These are phyloP conservation scores for Aureobasidium uvarum DNA, from an alignment of 2,329 filamentous ascomycete species.

Conservation along the genomic window DNA sequence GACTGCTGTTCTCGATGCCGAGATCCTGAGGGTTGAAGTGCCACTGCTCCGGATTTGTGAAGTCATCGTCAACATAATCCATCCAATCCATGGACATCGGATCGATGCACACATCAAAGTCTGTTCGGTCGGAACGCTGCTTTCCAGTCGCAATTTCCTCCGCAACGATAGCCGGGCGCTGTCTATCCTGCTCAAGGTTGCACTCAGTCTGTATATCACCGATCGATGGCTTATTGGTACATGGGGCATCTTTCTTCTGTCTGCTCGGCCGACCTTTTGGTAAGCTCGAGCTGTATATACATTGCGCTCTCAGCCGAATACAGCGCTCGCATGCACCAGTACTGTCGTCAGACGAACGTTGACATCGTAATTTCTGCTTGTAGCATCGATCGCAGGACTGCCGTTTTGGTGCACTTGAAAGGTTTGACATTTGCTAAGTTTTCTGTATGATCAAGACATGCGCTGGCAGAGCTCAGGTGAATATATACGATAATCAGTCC, in stretches of 20 bases:
- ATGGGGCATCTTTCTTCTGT: background rate
- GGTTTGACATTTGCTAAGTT: background rate
- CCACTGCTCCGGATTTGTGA: background rate
- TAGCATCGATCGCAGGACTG: slow-evolving; percentile 6
- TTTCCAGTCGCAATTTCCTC: background rate
- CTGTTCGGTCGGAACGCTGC: background rate
- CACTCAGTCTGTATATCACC: too few relatives aligned
- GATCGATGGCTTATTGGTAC: too few relatives aligned
- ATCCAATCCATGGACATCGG: background rate
- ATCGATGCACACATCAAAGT: background rate
- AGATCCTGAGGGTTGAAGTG: background rate
- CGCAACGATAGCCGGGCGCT: background rate
- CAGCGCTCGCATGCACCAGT: slow-evolving; percentile 2
- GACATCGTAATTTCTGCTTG: slow-evolving; percentile 1
- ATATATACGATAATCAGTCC: too few relatives aligned
- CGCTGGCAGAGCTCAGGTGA: too few relatives aligned
- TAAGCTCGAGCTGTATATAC: background rate
- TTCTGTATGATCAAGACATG: too few relatives aligned
- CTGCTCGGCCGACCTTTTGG: background rate
- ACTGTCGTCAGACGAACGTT: background rate
- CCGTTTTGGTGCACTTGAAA: background rate
- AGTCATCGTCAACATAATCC: background rate
- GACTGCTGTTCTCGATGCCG: background rate
- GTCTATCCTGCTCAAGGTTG: background rate
- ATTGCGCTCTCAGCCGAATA: background rate